A percentile compares a stretch with the other conserved stretches of the same genome.
These are phyloP conservation scores for Russula sp. DNA, from an alignment of 768 basidiomycete genomes.

Conservation along the genomic window DNA sequence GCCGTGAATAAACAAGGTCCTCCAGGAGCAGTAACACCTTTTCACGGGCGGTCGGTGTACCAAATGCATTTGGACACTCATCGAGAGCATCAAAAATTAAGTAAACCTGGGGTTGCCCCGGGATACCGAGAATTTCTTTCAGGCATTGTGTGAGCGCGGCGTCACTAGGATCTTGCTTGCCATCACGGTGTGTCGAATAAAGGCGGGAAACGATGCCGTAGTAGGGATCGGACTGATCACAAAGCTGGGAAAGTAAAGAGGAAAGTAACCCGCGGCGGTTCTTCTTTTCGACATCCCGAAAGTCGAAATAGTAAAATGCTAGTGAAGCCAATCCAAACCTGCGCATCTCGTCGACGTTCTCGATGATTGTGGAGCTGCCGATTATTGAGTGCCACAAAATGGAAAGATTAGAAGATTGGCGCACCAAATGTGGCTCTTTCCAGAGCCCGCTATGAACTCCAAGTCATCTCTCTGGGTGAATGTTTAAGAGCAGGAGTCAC, in stretches of 20 bases:
- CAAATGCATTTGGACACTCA: neutral
- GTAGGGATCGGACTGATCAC: no score
- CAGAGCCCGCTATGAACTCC: neutral
- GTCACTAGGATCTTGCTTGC: neutral
- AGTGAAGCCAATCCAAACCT: no score
- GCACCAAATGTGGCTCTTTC: neutral
- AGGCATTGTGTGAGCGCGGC: neutral
- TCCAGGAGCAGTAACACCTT: neutral
- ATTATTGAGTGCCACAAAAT: no score
- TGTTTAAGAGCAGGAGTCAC: no score
- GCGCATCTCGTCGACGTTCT: no score
- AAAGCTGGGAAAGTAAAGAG: neutral
- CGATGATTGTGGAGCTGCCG: no score
- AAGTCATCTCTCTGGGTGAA: neutral
- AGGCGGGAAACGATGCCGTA: no score
- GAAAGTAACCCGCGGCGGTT: neutral
- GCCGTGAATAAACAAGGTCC: neutral
- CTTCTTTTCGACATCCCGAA: neutral
- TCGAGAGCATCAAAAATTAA: neutral
- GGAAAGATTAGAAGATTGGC: neutral
- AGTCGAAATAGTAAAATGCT: neutral
- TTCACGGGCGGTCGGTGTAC: neutral
- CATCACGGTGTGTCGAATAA: slow-evolving; percentile 25
- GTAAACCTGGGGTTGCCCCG: neutral
- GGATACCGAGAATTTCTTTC: neutral